Base-by-base conservation (phyloP, 2,329 filamentous ascomycete species). In the Sporothrix euskadiensis region DNA sequence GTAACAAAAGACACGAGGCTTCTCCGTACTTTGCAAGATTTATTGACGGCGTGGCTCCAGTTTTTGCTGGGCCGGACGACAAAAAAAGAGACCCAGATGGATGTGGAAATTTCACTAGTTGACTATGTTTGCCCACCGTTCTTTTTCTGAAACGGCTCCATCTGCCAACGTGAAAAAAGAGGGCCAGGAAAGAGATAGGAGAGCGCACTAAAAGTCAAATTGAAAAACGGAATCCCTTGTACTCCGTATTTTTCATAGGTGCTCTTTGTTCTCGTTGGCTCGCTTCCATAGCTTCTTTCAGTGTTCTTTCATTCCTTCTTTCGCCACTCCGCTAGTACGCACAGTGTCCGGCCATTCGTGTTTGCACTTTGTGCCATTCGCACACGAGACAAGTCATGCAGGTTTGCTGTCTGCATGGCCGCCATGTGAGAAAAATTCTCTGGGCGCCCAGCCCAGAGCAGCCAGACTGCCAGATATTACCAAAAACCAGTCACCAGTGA, bases 281-380 rank as follows among this genome's bases (percentile, higher is more conserved):
- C 35, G 61, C 41, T 44, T n/a, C n/a, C 39, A 39, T 35, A 26
- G 57, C 57, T 66, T 66, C 61, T 66, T 22, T 66, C 39, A 65
- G 10, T 44, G 39, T 66, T 66, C 61, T 66, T 65, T 66, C 12
- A 30, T 19, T 66, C 39, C 61, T 66, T 66, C 61, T 66, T 47
- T 66, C 61, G 61, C 61, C 61, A 47, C 39, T n/a, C 22, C 39
- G 39, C 61, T 66, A 44, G 39, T 35, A 19, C 12, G 39, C 61
- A 66, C 61, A 66, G 39, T 47, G 61, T 47, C 57, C 32, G 12
- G 32, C 10, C 8, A 0, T 8, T 30, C n/a, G 22, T 30, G 22
- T 5, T n/a, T 66, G 41, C 61, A 66, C 61, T 66, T 66, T 66
- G 61, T 65, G 39, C 12, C 61, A 65, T 65, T 39, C 7, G 32